Base-by-base conservation (phyloP, 352 stramenopile genomes). In the Globisporangium heterothallicum region DNA sequence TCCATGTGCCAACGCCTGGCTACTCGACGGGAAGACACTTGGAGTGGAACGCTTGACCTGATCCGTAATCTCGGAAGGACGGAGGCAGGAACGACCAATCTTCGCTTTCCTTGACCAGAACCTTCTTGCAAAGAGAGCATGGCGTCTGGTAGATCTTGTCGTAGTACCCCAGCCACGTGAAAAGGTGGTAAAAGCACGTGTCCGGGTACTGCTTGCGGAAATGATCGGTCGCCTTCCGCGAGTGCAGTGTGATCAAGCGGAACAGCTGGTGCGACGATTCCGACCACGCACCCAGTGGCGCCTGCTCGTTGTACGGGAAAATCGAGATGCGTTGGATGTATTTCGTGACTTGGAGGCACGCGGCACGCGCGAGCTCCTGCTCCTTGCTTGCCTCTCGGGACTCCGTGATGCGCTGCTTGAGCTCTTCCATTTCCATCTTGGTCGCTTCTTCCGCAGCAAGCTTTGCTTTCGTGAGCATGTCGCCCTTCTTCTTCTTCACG, bases 101-200 rank as follows among this genome's bases (percentile, higher is more conserved):
- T 43, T 92, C 80, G 36, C 63, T 84, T 56, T 92, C 80, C 64
- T 90, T 92, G 41, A 69, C 65, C 30, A 94, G 66, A 46, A 94
- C 74, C 59, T 91, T 92, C 64, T 94, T 94, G 70, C 83, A 94
- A 25, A 76, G 67, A 25, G 71, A 84, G 68, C 83, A 94, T 10
- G 83, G 77, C 40, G 83, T 92, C 64, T 94, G 80, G 68, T 94
- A 92, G 58, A 92, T 75, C 66, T 94, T 94, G 71, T 94, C 83
- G 58, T 86, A 94, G 68, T 83, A 90, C 43, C 74, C 78, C 18
- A 94, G 66, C 83, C 83, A 94, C 41, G 78, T 84, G 61, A 92
- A 91, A 24, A 94, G 68, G 53, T 94, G 77, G 64, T 88, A 94
- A 51, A 94, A 94, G 64, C 78, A 84, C 49, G 80, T 88, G 46